Evolutionary conservation across 2,329 filamentous ascomycete species (phyloP), one percentile per base, ranked within the genome.

Genomic region (Trichoderma koningii): DNA sequence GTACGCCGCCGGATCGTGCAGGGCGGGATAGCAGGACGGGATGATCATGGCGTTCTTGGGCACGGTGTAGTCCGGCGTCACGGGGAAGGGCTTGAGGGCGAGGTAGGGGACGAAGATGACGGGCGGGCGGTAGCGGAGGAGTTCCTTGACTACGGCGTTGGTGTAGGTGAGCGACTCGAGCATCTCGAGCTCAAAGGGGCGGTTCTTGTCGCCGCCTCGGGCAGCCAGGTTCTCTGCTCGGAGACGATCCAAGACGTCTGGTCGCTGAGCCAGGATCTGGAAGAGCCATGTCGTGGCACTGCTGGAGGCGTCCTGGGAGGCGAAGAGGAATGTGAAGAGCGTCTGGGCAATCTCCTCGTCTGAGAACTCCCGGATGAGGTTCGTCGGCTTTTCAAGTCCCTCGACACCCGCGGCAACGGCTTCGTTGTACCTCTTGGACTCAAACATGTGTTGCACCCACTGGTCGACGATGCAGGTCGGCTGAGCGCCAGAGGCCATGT

Each of bases 51-150:
- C 59, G 26, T 62, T 53, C 48, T 62, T 62, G 4, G 59, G 59
- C 19, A 62, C 59, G 2, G 59, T 62, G 19, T 62, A 62, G 5
- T 53, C 23, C 7, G 59, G 47, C 23, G 59, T 62, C 17, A 62
- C 59, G 17, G 59, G 59, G n/a, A 62, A 62, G 3, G 59, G 21
- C n/a, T 62, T 62, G 1, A 41, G 52, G 0, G 59, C 59, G 17
- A 62, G 59, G 14, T 62, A 62, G 21, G 59, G 59, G 10, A 62
- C 59, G 21, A 62, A 62, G 48, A 62, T 62, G 5, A 62, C 59
- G 1, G 59, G 59, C 26, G 59, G 59, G 26, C 59, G 59, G 1
- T 62, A 62, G 5, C 59, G 59, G 23, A 62, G 59, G 19, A 62
- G 34, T 14, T 62, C 59, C 42, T 62, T 62, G 3, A 62, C 7